A percentile compares a stretch with the other conserved stretches of the same genome.
Evolutionary conservation across 169 alveolate genomes (phyloP).

Genomic region (Eimeria zaria): DNA sequence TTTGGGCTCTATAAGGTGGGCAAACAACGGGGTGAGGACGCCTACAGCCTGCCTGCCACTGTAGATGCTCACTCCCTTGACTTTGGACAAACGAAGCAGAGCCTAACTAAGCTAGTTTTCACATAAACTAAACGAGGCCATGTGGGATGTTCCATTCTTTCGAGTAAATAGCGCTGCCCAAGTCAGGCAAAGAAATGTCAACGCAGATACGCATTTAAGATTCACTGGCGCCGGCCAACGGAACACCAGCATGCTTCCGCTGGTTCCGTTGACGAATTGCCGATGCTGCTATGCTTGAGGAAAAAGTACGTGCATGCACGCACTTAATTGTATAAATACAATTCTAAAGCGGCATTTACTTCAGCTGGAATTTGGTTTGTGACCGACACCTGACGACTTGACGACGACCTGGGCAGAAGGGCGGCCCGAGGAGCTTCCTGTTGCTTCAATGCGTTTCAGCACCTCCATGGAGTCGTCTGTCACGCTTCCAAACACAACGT

Average conservation of each 20-base stretch:
- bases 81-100: too few species aligned
- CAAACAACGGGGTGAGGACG: not conserved
- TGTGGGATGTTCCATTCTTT: not conserved
- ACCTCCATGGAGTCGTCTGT: constrained; percentile 95
- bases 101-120: not conserved
- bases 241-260: not conserved
- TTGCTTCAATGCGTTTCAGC: constrained; percentile 96
- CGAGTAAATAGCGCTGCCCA: not conserved
- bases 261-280: not conserved
- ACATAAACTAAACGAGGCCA: not conserved
- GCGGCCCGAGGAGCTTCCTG: constrained; percentile 85
- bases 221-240: not conserved
- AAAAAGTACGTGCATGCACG: not conserved
- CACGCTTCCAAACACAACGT: constrained; percentile 99
- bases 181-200: not conserved
- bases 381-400: constrained; percentile 45
- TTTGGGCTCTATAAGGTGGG: too few species aligned
- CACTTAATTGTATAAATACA: not conserved
- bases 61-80: not conserved
- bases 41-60: not conserved
- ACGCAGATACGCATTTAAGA: too few species aligned
- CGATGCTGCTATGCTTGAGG: not conserved
- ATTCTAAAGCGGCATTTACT: not conserved
- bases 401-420: constrained; percentile 50
- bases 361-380: constrained; percentile 27